phyloP scores from a whole-genome alignment of 1,284 basidiomycete genomes.

The Cryptococcus neoformans region DNA sequence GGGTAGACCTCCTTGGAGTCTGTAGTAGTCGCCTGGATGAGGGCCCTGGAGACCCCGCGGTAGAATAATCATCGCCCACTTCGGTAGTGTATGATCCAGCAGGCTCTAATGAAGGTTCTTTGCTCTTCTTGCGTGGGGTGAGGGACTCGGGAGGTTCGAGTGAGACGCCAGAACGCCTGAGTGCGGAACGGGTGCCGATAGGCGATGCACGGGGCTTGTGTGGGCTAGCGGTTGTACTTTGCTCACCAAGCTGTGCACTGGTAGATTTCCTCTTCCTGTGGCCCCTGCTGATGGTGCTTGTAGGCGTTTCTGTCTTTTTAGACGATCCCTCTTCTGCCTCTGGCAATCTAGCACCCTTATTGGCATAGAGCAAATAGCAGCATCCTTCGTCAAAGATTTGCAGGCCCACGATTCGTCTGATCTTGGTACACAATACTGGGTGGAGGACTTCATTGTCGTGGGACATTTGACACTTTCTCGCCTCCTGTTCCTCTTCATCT shows the following conservation, averaged over 20 bases:
- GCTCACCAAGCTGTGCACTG: background rate
- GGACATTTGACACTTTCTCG: slow-evolving; percentile 10
- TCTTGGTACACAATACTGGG: slow-evolving; percentile 4
- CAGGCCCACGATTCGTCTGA: slow-evolving; percentile 4
- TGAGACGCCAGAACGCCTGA: no score
- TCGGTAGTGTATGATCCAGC: background rate
- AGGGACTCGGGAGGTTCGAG: background rate
- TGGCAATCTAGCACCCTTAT: background rate
- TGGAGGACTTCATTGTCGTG: slow-evolving; percentile 12
- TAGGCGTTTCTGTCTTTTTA: slow-evolving; percentile 1
- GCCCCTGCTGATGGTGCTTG: background rate
- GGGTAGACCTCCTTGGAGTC: no score
- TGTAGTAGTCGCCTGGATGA: no score
- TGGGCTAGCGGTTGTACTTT: slow-evolving; percentile 6
- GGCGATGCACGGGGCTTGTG: background rate
- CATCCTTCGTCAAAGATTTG: slow-evolving; percentile 15
- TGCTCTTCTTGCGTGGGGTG: background rate
- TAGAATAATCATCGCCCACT: no score
- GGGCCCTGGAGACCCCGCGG: no score
- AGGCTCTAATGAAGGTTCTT: background rate
- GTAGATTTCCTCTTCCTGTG: slow-evolving; percentile 10
- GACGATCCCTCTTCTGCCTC: background rate
- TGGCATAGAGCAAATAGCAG: slow-evolving; percentile 28
- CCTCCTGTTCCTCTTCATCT: slow-evolving; percentile 16
- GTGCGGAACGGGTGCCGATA: no score